These are phyloP conservation scores for Candida sanyaensis DNA, from an alignment of 1,139 yeast species.

Conservation along the genomic window DNA sequence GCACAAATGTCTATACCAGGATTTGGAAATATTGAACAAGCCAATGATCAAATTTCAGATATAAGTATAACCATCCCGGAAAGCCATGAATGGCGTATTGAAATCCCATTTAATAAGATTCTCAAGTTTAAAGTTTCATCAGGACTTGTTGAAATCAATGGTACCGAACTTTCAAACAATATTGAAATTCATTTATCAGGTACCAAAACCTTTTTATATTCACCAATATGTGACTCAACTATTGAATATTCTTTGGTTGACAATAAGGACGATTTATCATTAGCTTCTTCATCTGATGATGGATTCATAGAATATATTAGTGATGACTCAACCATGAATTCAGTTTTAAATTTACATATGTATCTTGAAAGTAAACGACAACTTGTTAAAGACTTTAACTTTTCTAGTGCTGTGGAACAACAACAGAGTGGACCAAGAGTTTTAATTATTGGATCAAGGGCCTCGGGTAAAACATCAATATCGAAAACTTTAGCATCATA, in stretches of 20 bases:
- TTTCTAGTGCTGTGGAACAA: constrained; percentile 16
- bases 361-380: constrained; percentile 68
- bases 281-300: constrained; percentile 30
- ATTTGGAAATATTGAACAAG: constrained; percentile 15
- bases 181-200: constrained; percentile 62
- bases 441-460: constrained; percentile 69
- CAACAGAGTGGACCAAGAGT: constrained; percentile 59
- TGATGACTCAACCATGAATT: constrained; percentile 68
- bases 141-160: constrained; percentile 89
- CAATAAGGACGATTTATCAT: constrained; percentile 35
- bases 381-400: constrained; percentile 27
- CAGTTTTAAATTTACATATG: constrained; percentile 71
- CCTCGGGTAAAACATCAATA: constrained; percentile 78
- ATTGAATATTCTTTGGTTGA: constrained; percentile 53
- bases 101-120: constrained; percentile 60
- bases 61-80: constrained; percentile 34
- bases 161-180: constrained; percentile 84
- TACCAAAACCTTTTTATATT: constrained; percentile 57
- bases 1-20: constrained; percentile 25
- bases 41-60: constrained; percentile 4
- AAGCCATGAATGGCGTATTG: constrained; percentile 83
- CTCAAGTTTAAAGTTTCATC: constrained; percentile 55
- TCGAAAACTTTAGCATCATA: constrained; percentile 72
- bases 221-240: constrained; percentile 52
- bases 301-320: constrained; percentile 61